Evolutionary conservation across 2,329 filamentous ascomycete species (phyloP), one percentile per base, ranked within the genome.

Genomic region (Claviceps humidiphila): DNA sequence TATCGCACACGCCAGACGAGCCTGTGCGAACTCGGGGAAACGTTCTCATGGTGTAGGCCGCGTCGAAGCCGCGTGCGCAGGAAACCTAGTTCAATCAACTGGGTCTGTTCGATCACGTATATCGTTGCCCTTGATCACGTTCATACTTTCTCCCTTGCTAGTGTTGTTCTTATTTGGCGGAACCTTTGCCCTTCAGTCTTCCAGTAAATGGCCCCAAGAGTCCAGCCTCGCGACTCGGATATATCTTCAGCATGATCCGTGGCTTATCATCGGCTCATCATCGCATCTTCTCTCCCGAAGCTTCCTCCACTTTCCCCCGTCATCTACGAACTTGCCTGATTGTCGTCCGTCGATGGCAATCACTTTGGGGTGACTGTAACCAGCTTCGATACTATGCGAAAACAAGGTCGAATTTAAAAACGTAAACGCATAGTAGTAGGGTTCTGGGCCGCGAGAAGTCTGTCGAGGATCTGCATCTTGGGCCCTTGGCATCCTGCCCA

Each of bases 381-480:
- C 5, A 81, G 65, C 51, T 81, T 77, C 0, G 69, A 64, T 1
- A 74, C 69, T 1, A 78, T 68, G 4, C 74, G 72, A 2, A 8
- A 73, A 69, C 1, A 96, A 74, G 68, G 89, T 90, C 8, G 87
- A 82, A 0, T 85, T 88, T 16, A 96, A 71, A 57, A 96, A 89
- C 2, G 95, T 86, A 61, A 96, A 95, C 0, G 86, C 85, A 52
- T 22, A 22, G 95, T 90, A 63, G 89, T 94, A 68, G 95, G 85
- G 49, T 84, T 84, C 0, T 89, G 86, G 0, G 80, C 76, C 2
- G 77, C 72, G 0, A 84, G 77, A 2, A 96, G 75, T 2, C 84
- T 76, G 58, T 96, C 90, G 5, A 95, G 78, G 1, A 93, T 65
- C 3, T 68, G 62, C 0, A 67, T 68, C 61, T 77, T 80, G 58